Conservation (phyloP, 2,329 filamentous ascomycete species). For the Aspergillus sp. region DNA sequence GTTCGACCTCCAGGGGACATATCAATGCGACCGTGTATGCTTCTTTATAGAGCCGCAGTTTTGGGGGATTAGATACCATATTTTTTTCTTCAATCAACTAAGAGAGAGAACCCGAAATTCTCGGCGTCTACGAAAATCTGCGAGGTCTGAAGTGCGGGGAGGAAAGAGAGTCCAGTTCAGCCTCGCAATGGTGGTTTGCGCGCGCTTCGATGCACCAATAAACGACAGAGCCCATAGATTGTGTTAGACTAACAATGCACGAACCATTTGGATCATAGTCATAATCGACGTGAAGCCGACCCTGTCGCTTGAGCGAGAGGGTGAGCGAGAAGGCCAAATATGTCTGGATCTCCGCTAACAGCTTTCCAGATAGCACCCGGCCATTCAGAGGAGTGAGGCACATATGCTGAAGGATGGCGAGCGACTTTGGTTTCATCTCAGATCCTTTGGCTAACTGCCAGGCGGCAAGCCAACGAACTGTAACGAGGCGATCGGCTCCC, state of each 20-base stretch:
- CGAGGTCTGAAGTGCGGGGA: neutral
- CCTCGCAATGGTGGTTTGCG: neutral
- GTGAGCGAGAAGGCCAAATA: no score
- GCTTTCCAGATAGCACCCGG: no score
- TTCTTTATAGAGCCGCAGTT: neutral
- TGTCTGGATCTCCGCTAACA: no score
- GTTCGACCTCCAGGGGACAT: neutral
- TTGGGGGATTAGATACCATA: neutral
- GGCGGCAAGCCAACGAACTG: neutral
- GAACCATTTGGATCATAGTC: no score
- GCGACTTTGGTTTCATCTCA: no score
- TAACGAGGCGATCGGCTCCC: neutral
- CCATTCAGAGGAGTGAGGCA: no score
- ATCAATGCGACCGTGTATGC: constrained; percentile 5
- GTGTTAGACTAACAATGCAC: no score
- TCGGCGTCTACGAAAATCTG: neutral
- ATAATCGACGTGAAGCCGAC: no score
- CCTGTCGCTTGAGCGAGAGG: no score
- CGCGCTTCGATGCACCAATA: neutral
- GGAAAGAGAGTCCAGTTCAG: neutral
- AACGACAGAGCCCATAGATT: neutral
- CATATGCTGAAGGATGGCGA: no score
- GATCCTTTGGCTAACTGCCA: neutral
- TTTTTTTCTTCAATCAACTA: neutral
- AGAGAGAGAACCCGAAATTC: no score